Percentiles rank a stretch among this genome's conserved stretches.
Conservation (phyloP, 805 yeast species). For the Jamesozyma piceae region DNA sequence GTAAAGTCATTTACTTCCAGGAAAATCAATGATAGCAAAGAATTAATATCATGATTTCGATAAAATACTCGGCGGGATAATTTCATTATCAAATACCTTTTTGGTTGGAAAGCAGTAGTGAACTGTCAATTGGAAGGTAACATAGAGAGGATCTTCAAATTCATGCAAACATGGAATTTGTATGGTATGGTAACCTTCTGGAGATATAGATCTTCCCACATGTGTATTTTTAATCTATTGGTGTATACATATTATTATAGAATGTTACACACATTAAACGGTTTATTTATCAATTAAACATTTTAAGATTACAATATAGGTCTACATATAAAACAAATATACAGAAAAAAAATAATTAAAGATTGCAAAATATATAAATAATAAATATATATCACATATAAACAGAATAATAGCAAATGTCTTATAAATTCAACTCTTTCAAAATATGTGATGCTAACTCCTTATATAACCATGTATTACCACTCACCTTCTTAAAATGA, state of each 20-base stretch:
- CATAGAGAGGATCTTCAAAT: too few relatives aligned
- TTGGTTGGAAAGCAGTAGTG: too few relatives aligned
- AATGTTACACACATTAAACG: too few relatives aligned
- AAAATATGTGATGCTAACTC: slow-evolving; percentile 80
- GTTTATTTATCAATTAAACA: background rate
- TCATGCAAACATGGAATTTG: too few relatives aligned
- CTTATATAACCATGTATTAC: slow-evolving; percentile 93
- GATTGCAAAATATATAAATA: too few relatives aligned
- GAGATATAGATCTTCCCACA: background rate
- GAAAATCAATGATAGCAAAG: background rate
- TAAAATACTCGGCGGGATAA: too few relatives aligned
- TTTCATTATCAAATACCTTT: too few relatives aligned
- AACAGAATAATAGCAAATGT: background rate
- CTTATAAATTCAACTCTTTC: slow-evolving; percentile 54
- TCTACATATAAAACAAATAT: background rate
- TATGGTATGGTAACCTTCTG: too few relatives aligned
- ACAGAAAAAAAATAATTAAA: background rate
- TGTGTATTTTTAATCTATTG: background rate
- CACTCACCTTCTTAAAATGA: slow-evolving; percentile 85
- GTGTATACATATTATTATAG: background rate
- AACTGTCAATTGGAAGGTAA: too few relatives aligned
- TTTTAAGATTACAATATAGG: background rate
- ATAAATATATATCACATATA: background rate
- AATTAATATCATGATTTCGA: too few relatives aligned
- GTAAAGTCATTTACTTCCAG: slow-evolving; percentile 33